Percentiles rank a stretch among this genome's conserved stretches.
Conservation (phyloP, 192 early-diverging fungal genomes). For the Lunasporangiospora selenospora region DNA sequence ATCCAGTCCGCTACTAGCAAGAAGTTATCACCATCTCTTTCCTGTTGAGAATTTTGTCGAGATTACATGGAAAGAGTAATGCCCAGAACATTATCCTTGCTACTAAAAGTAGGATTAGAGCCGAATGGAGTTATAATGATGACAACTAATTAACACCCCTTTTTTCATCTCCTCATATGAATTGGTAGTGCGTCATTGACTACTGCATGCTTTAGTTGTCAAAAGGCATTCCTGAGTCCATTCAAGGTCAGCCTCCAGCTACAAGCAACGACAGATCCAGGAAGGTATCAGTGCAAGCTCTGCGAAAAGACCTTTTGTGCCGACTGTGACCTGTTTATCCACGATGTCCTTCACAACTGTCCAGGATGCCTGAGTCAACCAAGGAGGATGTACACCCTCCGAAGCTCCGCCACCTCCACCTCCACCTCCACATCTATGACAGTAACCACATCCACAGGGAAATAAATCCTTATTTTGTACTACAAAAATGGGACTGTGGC, state of each 20-base stretch:
- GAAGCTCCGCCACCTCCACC: too few species aligned
- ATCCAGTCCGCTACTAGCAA: constrained; percentile 86
- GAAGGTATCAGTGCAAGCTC: constrained; percentile 75
- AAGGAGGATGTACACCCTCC: constrained; percentile 12
- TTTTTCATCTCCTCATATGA: constrained; percentile 9
- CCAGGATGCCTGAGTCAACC: constrained; percentile 67
- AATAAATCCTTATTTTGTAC: too few species aligned
- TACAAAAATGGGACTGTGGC: too few species aligned
- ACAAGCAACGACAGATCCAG: constrained; percentile 40
- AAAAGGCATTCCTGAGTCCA: constrained; percentile 48
- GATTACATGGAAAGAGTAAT: constrained; percentile 56
- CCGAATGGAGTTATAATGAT: not conserved
- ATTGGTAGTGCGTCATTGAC: constrained; percentile 31
- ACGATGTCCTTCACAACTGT: constrained; percentile 93
- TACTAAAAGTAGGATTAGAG: too few species aligned
- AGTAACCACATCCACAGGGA: too few species aligned
- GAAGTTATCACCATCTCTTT: constrained; percentile 96
- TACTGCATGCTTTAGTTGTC: constrained; percentile 57
- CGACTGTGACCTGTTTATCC: constrained; percentile 93
- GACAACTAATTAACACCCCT: not conserved
- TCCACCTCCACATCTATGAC: too few species aligned
- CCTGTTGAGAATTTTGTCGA: constrained; percentile 88
- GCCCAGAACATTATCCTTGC: too few species aligned
- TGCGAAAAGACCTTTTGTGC: constrained; percentile 85
- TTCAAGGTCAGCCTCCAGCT: constrained; percentile 25